A percentile compares a stretch with the other conserved stretches of the same genome.
phyloP scores from a whole-genome alignment of 2,329 filamentous ascomycete species.

The Hirsutella minnesotensis region DNA sequence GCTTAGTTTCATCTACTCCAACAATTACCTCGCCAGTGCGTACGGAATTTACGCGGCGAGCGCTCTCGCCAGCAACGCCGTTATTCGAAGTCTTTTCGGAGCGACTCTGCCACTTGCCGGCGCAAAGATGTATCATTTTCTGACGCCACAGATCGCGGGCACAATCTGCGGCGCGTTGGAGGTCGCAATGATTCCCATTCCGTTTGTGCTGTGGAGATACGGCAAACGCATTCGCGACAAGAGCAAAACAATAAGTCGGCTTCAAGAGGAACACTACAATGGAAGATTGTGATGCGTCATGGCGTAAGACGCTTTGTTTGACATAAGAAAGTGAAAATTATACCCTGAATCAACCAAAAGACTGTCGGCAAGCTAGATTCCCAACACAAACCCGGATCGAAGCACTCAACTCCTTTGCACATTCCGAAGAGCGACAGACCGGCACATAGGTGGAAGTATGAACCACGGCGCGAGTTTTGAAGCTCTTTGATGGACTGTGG shows the following conservation, averaged over 20 bases:
- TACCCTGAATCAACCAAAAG: too few species aligned
- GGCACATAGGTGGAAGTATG: too few species aligned
- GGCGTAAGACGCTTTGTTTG: too few species aligned
- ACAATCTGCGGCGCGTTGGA: slow-evolving; percentile 66
- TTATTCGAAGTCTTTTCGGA: slow-evolving; percentile 62
- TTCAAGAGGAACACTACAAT: slow-evolving; percentile 32
- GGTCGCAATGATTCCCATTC: slow-evolving; percentile 64
- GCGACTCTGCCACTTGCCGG: slow-evolving; percentile 69
- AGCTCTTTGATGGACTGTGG: too few species aligned
- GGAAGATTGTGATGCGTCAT: too few species aligned
- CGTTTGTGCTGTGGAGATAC: slow-evolving; percentile 63
- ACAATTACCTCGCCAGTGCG: slow-evolving; percentile 66
- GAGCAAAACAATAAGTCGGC: slow-evolving; percentile 33
- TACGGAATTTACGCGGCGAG: slow-evolving; percentile 77
- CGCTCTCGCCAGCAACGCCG: slow-evolving; percentile 68
- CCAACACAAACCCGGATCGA: too few species aligned
- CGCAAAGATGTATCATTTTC: slow-evolving; percentile 53
- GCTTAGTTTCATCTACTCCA: slow-evolving; percentile 69
- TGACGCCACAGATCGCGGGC: slow-evolving; percentile 69
- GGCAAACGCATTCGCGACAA: slow-evolving; percentile 39
- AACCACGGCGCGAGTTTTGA: too few species aligned
- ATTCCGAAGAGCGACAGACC: too few species aligned
- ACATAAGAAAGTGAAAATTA: too few species aligned
- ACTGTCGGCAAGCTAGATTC: too few species aligned
- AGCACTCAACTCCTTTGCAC: too few species aligned